A percentile compares a stretch with the other conserved stretches of the same genome.
These are phyloP conservation scores for Davidsoniella australis DNA, from an alignment of 2,329 filamentous ascomycete genomes.

Conservation along the genomic window DNA sequence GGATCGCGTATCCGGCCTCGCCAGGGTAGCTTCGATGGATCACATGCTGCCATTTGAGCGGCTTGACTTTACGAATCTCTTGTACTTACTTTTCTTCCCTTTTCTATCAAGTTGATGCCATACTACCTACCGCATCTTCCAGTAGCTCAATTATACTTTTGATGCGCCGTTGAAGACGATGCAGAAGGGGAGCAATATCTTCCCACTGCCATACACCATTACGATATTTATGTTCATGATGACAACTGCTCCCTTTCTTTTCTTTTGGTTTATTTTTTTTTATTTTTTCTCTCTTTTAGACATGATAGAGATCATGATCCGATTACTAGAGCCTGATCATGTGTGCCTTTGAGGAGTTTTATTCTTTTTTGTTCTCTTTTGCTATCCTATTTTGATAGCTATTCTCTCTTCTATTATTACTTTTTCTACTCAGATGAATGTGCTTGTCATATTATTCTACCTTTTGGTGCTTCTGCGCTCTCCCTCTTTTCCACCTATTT, in stretches of 20 bases:
- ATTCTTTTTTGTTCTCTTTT: background rate
- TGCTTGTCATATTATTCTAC: too few relatives aligned
- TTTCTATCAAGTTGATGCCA: background rate
- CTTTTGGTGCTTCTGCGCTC: too few relatives aligned
- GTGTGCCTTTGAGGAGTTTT: background rate
- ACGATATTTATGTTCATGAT: background rate
- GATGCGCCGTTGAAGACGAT: too few relatives aligned
- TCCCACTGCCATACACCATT: too few relatives aligned
- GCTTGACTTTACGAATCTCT: background rate
- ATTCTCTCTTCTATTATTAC: background rate
- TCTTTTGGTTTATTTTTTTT: background rate
- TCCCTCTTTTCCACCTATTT: too few relatives aligned
- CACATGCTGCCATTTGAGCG: background rate
- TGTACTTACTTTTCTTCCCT: background rate
- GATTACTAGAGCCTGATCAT: background rate
- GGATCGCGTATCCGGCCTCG: conserved; percentile 7
- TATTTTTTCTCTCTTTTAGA: background rate
- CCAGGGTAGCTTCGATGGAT: conserved; percentile 7
- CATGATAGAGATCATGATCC: background rate
- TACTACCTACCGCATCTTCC: too few relatives aligned
- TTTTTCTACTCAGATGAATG: background rate
- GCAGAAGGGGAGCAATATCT: too few relatives aligned
- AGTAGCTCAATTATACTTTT: too few relatives aligned
- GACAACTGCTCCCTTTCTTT: background rate
- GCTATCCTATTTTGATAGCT: background rate